phyloP scores from a whole-genome alignment of 83 land plant genomes.

The Thuja plicata region DNA sequence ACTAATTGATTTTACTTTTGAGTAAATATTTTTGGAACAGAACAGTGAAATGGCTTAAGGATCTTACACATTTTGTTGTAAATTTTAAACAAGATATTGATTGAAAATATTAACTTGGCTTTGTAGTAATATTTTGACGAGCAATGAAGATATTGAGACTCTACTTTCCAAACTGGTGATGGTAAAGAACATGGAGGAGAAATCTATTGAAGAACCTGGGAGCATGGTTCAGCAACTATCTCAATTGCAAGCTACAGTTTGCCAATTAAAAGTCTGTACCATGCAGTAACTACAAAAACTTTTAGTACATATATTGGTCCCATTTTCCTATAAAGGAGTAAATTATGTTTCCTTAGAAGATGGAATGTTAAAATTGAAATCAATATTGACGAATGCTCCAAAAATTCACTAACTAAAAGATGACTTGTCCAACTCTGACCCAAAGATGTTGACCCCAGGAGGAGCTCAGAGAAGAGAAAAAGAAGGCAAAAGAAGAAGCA shows the following conservation, averaged over 20 bases:
- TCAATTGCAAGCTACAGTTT: slow-evolving; percentile 48
- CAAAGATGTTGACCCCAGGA: slow-evolving; percentile 48
- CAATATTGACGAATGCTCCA: background rate
- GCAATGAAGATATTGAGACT: slow-evolving; percentile 28
- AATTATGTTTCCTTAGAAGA: background rate
- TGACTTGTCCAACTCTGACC: background rate
- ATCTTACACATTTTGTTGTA: background rate
- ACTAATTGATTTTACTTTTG: background rate
- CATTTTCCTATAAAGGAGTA: background rate
- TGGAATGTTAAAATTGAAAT: background rate
- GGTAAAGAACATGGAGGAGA: slow-evolving; percentile 20
- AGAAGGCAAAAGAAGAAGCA: slow-evolving; percentile 88
- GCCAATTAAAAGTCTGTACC: slow-evolving; percentile 46
- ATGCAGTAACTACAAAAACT: background rate
- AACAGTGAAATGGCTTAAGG: background rate
- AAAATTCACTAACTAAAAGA: background rate
- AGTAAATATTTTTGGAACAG: background rate
- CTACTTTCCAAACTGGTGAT: slow-evolving; percentile 30
- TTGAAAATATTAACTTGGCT: background rate
- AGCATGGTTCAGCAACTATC: slow-evolving; percentile 40
- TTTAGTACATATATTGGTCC: background rate
- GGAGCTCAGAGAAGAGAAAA: slow-evolving; percentile 69
- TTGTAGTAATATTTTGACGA: slow-evolving; percentile 5
- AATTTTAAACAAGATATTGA: background rate
- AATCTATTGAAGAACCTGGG: slow-evolving; percentile 31